Percentiles rank a stretch among this genome's conserved stretches.
phyloP scores from a whole-genome alignment of 2,329 filamentous ascomycete genomes.

The Seiridium unicorne region DNA sequence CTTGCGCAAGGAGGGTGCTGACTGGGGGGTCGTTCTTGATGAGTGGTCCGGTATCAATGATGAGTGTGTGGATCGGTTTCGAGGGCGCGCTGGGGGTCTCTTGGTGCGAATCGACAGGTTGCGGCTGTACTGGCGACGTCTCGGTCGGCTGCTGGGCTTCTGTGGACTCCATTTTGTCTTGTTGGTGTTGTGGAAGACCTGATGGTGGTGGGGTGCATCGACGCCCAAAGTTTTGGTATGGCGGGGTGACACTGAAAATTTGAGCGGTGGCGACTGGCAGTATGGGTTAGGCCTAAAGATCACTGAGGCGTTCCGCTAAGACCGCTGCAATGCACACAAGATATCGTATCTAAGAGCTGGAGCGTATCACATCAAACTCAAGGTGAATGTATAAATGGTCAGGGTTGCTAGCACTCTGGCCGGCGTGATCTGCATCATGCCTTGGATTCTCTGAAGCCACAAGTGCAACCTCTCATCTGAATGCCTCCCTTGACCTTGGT shows the following conservation, averaged over 20 bases:
- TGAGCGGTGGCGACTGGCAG: not conserved
- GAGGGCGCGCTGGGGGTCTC: not conserved
- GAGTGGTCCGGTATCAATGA: conserved; percentile 35
- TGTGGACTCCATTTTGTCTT: not conserved
- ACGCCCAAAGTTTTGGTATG: conserved; percentile 1
- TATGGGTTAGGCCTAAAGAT: too few relatives aligned
- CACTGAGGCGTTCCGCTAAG: too few relatives aligned
- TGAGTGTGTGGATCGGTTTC: conserved; percentile 8
- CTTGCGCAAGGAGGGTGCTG: conserved; percentile 75
- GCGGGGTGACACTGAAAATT: conserved; percentile 3
- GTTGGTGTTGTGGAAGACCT: not conserved
- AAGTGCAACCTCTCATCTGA: too few relatives aligned
- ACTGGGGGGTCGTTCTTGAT: conserved; percentile 90
- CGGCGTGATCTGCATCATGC: too few relatives aligned
- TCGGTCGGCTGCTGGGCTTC: not conserved
- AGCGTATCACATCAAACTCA: too few relatives aligned
- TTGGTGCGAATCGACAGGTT: not conserved
- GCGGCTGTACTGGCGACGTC: not conserved
- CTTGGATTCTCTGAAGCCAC: too few relatives aligned
- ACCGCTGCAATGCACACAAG: too few relatives aligned
- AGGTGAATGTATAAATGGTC: too few relatives aligned
- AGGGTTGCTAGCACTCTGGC: too few relatives aligned
- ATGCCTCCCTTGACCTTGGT: too few relatives aligned
- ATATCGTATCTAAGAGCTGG: too few relatives aligned
- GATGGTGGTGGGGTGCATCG: not conserved